Evolutionary conservation across 768 basidiomycete genomes (phyloP).

Genomic region (Xerocomellus dryophilus): DNA sequence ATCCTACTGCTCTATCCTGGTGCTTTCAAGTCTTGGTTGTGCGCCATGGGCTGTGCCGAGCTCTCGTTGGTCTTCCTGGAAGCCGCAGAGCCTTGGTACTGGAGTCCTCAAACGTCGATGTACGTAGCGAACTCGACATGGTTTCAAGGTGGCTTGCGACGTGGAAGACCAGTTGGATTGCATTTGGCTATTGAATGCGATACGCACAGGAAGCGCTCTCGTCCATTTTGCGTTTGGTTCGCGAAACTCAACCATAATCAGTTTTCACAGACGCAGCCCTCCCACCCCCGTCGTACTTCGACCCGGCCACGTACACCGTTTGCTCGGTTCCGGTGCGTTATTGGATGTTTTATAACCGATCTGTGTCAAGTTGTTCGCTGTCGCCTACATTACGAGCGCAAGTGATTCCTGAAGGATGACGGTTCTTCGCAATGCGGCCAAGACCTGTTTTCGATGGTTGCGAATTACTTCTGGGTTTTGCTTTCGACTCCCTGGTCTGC

Average conservation of each 20-base stretch:
- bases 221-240: constrained; percentile 7
- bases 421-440: constrained; percentile 18
- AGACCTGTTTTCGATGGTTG: constrained; percentile 32
- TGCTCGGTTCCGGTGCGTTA: constrained; percentile 33
- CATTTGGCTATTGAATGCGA: constrained; percentile 26
- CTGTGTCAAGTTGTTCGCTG: constrained; percentile 7
- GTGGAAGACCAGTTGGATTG: constrained; percentile 23
- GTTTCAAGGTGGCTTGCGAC: constrained; percentile 40
- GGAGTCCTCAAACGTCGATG: constrained; percentile 50
- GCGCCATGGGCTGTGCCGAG: constrained; percentile 47
- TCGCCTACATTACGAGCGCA: not conserved
- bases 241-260: constrained; percentile 11
- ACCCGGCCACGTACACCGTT: constrained; percentile 36
- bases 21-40: constrained; percentile 48
- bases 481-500: constrained; percentile 27
- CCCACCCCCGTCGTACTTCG: constrained; percentile 21
- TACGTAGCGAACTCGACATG: constrained; percentile 53
- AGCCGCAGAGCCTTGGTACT: constrained; percentile 24
- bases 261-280: constrained; percentile 20
- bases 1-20: constrained; percentile 44
- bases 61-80: constrained; percentile 19
- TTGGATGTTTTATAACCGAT: constrained; percentile 19
- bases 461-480: constrained; percentile 10
- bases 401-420: not conserved
- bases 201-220: constrained; percentile 36